A percentile compares a stretch with the other conserved stretches of the same genome.
These are phyloP conservation scores for Penicillium silybi DNA, from an alignment of 495 filamentous ascomycete genomes.

Conservation along the genomic window DNA sequence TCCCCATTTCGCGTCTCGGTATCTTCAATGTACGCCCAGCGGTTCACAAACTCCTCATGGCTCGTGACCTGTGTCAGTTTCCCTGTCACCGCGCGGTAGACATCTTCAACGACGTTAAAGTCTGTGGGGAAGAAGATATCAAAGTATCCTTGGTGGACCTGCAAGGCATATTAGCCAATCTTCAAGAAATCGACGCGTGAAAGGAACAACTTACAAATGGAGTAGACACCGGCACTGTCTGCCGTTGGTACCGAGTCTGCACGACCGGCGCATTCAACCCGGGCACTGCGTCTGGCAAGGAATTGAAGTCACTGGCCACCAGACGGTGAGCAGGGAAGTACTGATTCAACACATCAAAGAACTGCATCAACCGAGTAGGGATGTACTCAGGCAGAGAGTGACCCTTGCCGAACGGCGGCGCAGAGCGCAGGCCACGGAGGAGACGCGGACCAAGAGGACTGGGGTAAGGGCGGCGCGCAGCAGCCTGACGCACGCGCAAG, in stretches of 20 bases:
- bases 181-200: background rate
- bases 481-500: slow-evolving; percentile 68
- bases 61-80: slow-evolving; percentile 78
- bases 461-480: slow-evolving; percentile 51
- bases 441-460: slow-evolving; percentile 53
- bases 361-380: slow-evolving; percentile 89
- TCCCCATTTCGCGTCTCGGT: slow-evolving; percentile 86
- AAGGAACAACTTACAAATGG: slow-evolving; percentile 65
- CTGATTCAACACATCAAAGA: slow-evolving; percentile 82
- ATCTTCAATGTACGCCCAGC: slow-evolving; percentile 87
- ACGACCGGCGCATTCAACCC: slow-evolving; percentile 92
- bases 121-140: slow-evolving; percentile 98
- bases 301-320: slow-evolving; percentile 86
- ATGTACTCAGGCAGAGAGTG: slow-evolving; percentile 84
- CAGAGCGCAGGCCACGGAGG: slow-evolving; percentile 53
- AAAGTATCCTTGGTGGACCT: slow-evolving; percentile 98
- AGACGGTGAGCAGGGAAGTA: slow-evolving; percentile 89
- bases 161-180: slow-evolving; percentile 9
- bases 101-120: slow-evolving; percentile 79
- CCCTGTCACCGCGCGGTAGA: slow-evolving; percentile 88
- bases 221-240: slow-evolving; percentile 83
- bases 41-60: slow-evolving; percentile 84
- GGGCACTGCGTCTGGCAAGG: slow-evolving; percentile 71
- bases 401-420: slow-evolving; percentile 65
- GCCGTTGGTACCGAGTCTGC: slow-evolving; percentile 83